A percentile compares a stretch with the other conserved stretches of the same genome.
These are phyloP conservation scores for Nitzschia inconspicua DNA, from an alignment of 108 stramenopile species.

Conservation along the genomic window DNA sequence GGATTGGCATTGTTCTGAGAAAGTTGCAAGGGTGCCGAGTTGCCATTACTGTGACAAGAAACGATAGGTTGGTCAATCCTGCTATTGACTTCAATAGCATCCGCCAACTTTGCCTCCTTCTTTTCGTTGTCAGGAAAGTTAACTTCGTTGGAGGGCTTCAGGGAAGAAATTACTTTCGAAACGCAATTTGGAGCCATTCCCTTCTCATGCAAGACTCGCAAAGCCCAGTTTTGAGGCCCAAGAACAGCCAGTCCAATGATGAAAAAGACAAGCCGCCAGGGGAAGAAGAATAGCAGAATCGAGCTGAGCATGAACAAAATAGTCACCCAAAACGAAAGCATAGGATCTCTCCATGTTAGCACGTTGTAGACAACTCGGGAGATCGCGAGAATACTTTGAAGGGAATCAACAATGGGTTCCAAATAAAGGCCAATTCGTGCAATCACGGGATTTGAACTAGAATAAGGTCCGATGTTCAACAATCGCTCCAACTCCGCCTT, in stretches of 20 bases:
- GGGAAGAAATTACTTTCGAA: too few relatives aligned
- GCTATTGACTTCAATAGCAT: background rate
- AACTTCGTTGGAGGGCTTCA: too few relatives aligned
- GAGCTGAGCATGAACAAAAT: conserved; percentile 17
- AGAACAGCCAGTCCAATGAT: conserved; percentile 42
- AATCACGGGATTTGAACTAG: conserved; percentile 34
- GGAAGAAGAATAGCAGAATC: conserved; percentile 51
- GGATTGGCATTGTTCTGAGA: conserved; percentile 16
- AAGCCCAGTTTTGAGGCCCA: conserved; percentile 54
- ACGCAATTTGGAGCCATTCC: conserved; percentile 9
- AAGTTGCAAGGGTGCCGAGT: conserved; percentile 10
- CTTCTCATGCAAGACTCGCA: conserved; percentile 19
- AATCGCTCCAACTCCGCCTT: conserved; percentile 38
- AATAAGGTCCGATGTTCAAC: conserved; percentile 36
- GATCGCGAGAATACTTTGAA: conserved; percentile 14
- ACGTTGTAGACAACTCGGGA: conserved; percentile 54
- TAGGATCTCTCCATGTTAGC: conserved; percentile 69
- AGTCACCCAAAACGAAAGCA: conserved; percentile 49
- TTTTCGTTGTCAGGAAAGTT: background rate
- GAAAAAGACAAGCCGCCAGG: conserved; percentile 65
- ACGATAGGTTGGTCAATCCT: conserved; percentile 38
- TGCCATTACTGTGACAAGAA: conserved; percentile 23
- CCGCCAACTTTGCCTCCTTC: background rate
- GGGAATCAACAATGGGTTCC: conserved; percentile 33
- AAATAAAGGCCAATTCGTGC: conserved; percentile 28